Base-by-base conservation (phyloP, 1,284 basidiomycete species). In the Rhodotorula sp. region DNA sequence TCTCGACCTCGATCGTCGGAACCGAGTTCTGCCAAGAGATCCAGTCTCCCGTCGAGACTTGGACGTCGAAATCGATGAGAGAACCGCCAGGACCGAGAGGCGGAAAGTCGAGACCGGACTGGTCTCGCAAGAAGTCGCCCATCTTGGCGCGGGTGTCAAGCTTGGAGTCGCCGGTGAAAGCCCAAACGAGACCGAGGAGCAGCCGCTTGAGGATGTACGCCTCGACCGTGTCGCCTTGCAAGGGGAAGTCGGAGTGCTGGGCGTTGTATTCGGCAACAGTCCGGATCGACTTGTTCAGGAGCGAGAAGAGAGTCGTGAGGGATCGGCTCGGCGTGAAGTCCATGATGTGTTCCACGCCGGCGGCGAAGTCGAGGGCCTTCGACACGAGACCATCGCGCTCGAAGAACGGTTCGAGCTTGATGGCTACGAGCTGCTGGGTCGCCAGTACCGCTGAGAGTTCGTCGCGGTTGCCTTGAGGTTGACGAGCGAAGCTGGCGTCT, bases 1-100 rank as follows among this genome's bases (percentile, higher is more conserved):
- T 91, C 77, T 99, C 96, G 70, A 99, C 94, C 79, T 99, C 96
- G 76, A 99, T 91, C 52, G 89, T 88, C 0, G 95, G 95, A 0
- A 99, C 96, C 70, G 89, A 85, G 46, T 89, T 86, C 74, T 94
- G 90, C 96, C 96, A 99, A 29, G 90, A 83, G 36, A 87, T 83
- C 95, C 95, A 99, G 74, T 94, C 92, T 29, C 90, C 91, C 52
- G 84, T 89, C 30, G 85, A 79, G 17, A 96, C 88, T 76, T 94
- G 90, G 15, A 99, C 94, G 77, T 99, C 94, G 79, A 87, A 99
- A 81, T 99, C 96, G 78, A 99, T 90, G 62, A 99, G 86, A 3
- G 94, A 94, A 56, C 84, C 88, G 9, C 92, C 93, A 10, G 86
- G 84, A 2, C 76, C 76, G 22, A 80, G 75, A 0, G 87, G 84